Percentiles rank a stretch among this genome's conserved stretches.
Conservation (phyloP, 2,329 filamentous ascomycete genomes). For the Leptographium lundbergii region DNA sequence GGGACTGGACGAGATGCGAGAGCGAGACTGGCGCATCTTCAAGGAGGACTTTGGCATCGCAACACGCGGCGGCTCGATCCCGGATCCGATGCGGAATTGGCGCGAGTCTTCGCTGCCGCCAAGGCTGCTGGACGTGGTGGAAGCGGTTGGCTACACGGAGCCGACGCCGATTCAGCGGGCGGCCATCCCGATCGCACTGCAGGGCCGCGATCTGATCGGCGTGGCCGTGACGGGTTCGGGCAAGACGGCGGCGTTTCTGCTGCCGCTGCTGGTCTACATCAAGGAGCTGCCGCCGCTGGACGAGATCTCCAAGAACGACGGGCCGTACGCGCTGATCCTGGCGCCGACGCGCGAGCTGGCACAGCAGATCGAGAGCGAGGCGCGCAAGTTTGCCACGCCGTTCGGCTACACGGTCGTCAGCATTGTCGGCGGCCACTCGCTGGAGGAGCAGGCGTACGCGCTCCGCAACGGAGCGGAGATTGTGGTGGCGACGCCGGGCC, state of each 20-base stretch:
- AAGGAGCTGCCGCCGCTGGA: constrained; percentile 75
- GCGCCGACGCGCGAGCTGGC: constrained; percentile 94
- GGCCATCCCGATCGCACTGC: constrained; percentile 86
- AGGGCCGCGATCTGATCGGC: constrained; percentile 91
- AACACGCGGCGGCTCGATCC: constrained; percentile 83
- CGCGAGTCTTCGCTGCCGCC: constrained; percentile 69
- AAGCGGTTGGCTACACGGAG: constrained; percentile 78
- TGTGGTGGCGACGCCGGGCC: constrained; percentile 94
- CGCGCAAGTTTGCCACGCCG: constrained; percentile 79
- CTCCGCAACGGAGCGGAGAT: constrained; percentile 91
- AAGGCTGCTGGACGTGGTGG: constrained; percentile 67
- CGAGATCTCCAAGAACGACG: constrained; percentile 81
- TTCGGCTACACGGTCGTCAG: constrained; percentile 91
- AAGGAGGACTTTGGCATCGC: constrained; percentile 97
- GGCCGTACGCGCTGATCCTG: constrained; percentile 92
- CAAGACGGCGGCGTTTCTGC: constrained; percentile 90
- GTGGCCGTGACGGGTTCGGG: constrained; percentile 96
- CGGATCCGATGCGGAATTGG: constrained; percentile 95
- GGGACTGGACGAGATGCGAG: constrained; percentile 81
- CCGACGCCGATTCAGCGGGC: constrained; percentile 87
- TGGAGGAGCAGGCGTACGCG: constrained; percentile 87
- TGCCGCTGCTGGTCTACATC: constrained; percentile 90
- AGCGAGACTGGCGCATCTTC: constrained; percentile 98
- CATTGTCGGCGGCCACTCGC: constrained; percentile 91
- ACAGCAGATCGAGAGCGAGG: constrained; percentile 92